A percentile compares a stretch with the other conserved stretches of the same genome.
phyloP scores from a whole-genome alignment of 768 basidiomycete genomes.

The Coprinopsis strossmayeri region DNA sequence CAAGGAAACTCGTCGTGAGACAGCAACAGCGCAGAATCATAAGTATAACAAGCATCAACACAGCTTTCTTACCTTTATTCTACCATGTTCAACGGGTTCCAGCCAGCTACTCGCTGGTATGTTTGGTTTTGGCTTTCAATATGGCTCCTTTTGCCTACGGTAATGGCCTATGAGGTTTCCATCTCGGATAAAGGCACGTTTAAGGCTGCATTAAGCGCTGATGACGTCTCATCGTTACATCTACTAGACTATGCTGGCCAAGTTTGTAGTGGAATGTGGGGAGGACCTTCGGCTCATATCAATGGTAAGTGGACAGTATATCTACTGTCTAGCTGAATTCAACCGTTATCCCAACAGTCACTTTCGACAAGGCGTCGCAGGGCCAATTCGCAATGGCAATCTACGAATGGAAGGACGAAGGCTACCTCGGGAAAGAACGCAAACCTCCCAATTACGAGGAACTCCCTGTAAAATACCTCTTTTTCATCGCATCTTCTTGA shows the following conservation, averaged over 20 bases:
- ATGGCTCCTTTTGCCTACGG: conserved; percentile 25
- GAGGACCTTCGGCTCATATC: conserved; percentile 68
- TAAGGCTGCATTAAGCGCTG: conserved; percentile 7
- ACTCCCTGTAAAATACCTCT: conserved; percentile 51
- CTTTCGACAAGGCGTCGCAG: conserved; percentile 69
- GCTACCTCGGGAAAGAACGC: conserved; percentile 66
- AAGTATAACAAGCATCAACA: conserved; percentile 34
- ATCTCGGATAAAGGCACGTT: conserved; percentile 54
- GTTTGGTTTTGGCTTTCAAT: conserved; percentile 22
- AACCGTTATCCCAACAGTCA: conserved; percentile 38
- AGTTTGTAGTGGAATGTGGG: conserved; percentile 96
- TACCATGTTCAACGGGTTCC: conserved; percentile 16
- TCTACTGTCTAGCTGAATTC: not conserved
- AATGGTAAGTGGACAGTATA: conserved; percentile 50
- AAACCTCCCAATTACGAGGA: conserved; percentile 32
- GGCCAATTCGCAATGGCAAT: conserved; percentile 93
- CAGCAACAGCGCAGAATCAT: too few relatives aligned
- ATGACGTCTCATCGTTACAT: not conserved
- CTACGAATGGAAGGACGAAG: conserved; percentile 90
- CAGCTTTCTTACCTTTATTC: conserved; percentile 18
- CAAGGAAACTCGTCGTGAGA: too few relatives aligned
- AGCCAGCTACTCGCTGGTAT: conserved; percentile 16
- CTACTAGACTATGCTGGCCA: conserved; percentile 70
- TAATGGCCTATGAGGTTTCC: conserved; percentile 52
- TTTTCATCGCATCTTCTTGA: conserved; percentile 8